These are phyloP conservation scores for Canavalia ensiformis DNA, from an alignment of 306 rosid species.

Conservation along the genomic window DNA sequence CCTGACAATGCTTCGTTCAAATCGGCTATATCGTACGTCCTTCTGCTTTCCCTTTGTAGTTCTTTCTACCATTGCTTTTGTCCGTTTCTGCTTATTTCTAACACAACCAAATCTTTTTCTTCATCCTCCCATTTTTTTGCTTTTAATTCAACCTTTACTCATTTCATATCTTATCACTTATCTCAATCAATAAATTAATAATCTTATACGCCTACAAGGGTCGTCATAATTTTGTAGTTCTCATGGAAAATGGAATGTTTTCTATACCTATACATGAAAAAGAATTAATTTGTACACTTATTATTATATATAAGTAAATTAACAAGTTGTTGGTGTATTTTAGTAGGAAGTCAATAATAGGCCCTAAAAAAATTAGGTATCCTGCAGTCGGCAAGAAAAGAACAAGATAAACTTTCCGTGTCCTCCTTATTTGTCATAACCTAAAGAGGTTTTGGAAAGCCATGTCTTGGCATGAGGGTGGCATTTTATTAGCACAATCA, in stretches of 20 bases:
- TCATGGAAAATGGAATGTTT: neutral
- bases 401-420: slow-evolving; percentile 35
- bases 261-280: neutral
- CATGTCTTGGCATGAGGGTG: slow-evolving; percentile 43
- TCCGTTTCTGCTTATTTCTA: slow-evolving; percentile 32
- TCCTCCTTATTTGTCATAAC: slow-evolving; percentile 10
- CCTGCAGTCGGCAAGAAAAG: slow-evolving; percentile 42
- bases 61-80: slow-evolving; percentile 47
- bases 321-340: neutral
- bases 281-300: neutral
- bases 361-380: slow-evolving; percentile 18
- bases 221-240: neutral
- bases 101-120: neutral
- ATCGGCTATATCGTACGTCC: slow-evolving; percentile 35
- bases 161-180: neutral
- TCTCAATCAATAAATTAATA: neutral
- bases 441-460: slow-evolving; percentile 36
- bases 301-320: neutral
- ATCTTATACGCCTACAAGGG: neutral
- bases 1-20: slow-evolving; percentile 18
- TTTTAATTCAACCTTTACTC: neutral
- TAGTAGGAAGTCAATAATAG: neutral
- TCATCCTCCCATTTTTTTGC: neutral
- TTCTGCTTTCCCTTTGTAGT: slow-evolving; percentile 28
- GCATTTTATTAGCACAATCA: slow-evolving; percentile 26